These are phyloP conservation scores for Fusarium veterinarium DNA, from an alignment of 2,329 filamentous ascomycete genomes.

Conservation along the genomic window DNA sequence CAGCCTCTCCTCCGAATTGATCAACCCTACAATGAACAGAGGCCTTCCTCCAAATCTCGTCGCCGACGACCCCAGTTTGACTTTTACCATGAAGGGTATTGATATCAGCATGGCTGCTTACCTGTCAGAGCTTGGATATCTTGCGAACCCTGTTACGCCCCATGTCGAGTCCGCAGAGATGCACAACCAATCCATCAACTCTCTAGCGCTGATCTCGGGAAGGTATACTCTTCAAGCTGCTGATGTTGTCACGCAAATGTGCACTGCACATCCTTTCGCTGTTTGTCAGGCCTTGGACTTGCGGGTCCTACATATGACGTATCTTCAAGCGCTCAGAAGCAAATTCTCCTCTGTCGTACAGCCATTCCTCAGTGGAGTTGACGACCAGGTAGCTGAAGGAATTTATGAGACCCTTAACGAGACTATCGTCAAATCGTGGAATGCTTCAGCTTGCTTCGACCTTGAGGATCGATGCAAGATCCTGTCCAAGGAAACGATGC, in stretches of 20 bases:
- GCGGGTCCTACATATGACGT: background rate
- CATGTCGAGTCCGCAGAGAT: background rate
- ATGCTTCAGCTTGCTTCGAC: background rate
- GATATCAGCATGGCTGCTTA: background rate
- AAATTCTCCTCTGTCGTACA: accelerated
- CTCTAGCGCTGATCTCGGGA: background rate
- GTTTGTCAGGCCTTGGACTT: background rate
- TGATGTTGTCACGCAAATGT: background rate
- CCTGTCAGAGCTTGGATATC: background rate
- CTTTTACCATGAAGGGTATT: background rate
- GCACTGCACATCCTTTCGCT: background rate
- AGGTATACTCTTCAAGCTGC: background rate
- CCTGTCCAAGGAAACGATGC: accelerated
- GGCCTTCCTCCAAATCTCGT: background rate
- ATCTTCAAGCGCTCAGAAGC: background rate
- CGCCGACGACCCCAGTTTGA: background rate
- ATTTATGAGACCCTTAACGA: background rate
- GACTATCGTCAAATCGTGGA: accelerated
- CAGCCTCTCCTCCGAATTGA: background rate
- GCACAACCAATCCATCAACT: background rate
- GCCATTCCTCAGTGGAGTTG: accelerated
- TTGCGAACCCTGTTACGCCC: accelerated
- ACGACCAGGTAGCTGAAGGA: accelerated
- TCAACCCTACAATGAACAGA: background rate
- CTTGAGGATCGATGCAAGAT: background rate